Conservation (phyloP, 108 stramenopile genomes). For the Skeletonema potamos region DNA sequence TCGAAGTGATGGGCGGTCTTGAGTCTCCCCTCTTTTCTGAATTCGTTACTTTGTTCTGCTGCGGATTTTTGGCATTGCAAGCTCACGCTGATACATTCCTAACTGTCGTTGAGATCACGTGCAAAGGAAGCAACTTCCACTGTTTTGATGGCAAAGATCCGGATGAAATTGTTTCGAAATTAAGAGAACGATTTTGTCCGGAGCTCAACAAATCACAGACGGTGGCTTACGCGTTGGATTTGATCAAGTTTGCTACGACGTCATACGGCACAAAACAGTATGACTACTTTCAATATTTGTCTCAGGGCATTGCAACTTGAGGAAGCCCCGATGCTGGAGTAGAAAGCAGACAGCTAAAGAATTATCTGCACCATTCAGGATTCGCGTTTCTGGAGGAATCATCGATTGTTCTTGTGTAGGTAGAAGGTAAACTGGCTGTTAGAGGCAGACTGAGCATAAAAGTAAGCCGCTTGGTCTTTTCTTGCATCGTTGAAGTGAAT, state of each 20-base stretch:
- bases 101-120: constrained; percentile 89
- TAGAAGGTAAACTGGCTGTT: too few relatives aligned
- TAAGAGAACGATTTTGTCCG: constrained; percentile 82
- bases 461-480: too few relatives aligned
- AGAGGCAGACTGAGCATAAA: too few relatives aligned
- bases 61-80: constrained; percentile 97
- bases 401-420: too few relatives aligned
- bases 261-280: constrained; percentile 92
- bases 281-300: constrained; percentile 93
- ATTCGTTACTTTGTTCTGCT: constrained; percentile 93
- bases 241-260: constrained; percentile 83
- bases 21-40: constrained; percentile 90
- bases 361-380: background rate
- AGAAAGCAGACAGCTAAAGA: background rate
- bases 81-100: constrained; percentile 83
- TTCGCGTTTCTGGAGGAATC: background rate
- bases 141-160: constrained; percentile 91
- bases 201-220: constrained; percentile 86
- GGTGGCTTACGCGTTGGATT: constrained; percentile 83
- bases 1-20: constrained; percentile 94
- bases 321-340: background rate
- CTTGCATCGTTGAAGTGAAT: too few relatives aligned
- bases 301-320: constrained; percentile 85
- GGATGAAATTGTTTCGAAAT: constrained; percentile 68
- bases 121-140: constrained; percentile 85